phyloP scores from a whole-genome alignment of 2,329 filamentous ascomycete species.

The Magnaporthiopsis incrustans region DNA sequence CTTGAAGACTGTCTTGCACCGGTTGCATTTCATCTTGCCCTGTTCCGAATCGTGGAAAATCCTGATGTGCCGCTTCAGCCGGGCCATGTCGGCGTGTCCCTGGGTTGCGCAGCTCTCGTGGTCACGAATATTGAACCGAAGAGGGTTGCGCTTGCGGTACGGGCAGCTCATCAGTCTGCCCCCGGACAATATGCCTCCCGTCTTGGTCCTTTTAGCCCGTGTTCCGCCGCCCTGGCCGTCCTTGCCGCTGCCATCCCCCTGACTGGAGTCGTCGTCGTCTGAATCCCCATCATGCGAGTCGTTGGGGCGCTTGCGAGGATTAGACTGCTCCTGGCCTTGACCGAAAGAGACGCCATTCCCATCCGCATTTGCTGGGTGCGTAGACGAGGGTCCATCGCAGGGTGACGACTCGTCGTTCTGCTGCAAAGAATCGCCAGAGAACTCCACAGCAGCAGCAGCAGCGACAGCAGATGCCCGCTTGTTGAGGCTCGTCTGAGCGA shows the following conservation, averaged over 20 bases:
- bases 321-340: background rate
- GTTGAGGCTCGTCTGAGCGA: background rate
- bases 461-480: too few relatives aligned
- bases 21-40: background rate
- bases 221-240: background rate
- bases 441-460: background rate
- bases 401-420: background rate
- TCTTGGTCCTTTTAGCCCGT: background rate
- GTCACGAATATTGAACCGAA: conserved; percentile 7
- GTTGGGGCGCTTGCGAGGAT: background rate
- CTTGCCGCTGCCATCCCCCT: background rate
- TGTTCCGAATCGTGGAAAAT: background rate
- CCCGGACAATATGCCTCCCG: background rate
- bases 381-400: background rate
- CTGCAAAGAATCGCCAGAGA: background rate
- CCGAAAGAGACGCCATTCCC: background rate
- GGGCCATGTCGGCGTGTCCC: background rate
- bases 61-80: conserved; percentile 6
- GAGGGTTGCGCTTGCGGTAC: conserved; percentile 6
- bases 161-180: conserved; percentile 1
- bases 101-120: conserved; percentile 1
- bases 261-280: background rate
- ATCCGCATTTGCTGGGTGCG: background rate
- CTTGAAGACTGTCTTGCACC: background rate
- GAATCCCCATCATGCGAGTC: background rate